A percentile compares a stretch with the other conserved stretches of the same genome.
Evolutionary conservation across 305 asterid species (phyloP).

Genomic region (Petunia hybrid): DNA sequence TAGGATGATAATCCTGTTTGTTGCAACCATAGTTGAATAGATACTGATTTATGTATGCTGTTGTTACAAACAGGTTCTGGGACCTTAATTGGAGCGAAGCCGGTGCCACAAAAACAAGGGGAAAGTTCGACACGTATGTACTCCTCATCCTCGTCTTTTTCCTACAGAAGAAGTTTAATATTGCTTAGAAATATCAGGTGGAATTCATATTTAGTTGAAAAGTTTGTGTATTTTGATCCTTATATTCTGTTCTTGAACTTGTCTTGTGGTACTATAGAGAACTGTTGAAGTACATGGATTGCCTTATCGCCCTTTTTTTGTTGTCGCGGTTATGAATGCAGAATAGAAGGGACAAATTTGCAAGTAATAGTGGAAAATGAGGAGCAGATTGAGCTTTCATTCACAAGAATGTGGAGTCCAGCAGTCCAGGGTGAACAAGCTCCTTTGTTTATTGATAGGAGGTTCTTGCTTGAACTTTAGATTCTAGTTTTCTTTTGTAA

Average conservation of each 20-base stretch:
- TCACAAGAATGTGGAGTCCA: conserved; percentile 60
- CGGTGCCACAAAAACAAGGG: conserved; percentile 56
- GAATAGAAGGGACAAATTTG: conserved; percentile 49
- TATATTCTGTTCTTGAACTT: not conserved
- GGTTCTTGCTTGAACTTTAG: conserved; percentile 36
- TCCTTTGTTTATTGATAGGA: conserved; percentile 62
- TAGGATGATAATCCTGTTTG: not conserved
- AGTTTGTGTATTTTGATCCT: not conserved
- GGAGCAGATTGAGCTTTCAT: conserved; percentile 62
- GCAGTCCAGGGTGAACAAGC: conserved; percentile 48
- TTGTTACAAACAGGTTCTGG: conserved; percentile 53
- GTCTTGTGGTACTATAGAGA: not conserved
- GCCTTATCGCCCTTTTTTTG: conserved; percentile 2
- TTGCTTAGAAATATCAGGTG: not conserved
- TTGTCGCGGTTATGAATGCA: conserved; percentile 35
- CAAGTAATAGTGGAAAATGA: conserved; percentile 56
- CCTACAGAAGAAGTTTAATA: not conserved
- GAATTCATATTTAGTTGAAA: not conserved
- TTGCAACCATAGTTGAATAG: not conserved
- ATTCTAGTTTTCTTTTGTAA: not conserved
- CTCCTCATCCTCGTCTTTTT: not conserved
- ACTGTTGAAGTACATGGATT: not conserved
- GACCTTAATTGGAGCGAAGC: conserved; percentile 62
- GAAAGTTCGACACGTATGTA: conserved; percentile 53
- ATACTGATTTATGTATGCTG: conserved; percentile 9